Conservation (phyloP, 176 grass and related monocot genomes). For the Ensete ventricosum region DNA sequence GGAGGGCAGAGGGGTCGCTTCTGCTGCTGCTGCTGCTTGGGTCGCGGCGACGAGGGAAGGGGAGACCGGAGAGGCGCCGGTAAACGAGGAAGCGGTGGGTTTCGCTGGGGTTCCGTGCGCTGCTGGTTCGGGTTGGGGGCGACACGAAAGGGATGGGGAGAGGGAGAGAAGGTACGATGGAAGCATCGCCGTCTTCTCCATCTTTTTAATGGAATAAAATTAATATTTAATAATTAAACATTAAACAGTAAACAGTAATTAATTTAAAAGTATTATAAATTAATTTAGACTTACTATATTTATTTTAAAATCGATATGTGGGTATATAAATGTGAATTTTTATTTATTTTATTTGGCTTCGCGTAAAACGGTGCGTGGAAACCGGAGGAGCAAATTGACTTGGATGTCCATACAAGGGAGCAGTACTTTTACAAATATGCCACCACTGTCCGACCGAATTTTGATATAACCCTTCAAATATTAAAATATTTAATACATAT, state of each 20-base stretch:
- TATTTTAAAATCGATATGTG: neutral
- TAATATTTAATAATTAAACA: too few relatives aligned
- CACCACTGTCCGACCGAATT: too few relatives aligned
- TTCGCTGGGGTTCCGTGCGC: neutral
- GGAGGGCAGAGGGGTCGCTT: neutral
- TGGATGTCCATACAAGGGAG: too few relatives aligned
- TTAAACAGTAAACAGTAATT: too few relatives aligned
- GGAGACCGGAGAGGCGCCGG: neutral
- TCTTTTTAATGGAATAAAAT: neutral
- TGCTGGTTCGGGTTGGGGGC: neutral
- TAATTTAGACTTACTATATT: neutral
- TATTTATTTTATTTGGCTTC: neutral
- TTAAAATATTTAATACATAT: too few relatives aligned
- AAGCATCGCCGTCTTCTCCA: neutral
- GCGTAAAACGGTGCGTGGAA: constrained; percentile 4
- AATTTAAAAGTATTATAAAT: neutral
- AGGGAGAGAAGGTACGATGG: neutral
- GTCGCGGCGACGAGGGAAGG: neutral
- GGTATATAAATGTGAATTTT: neutral
- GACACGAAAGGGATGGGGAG: constrained; percentile 9
- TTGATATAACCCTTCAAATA: too few relatives aligned
- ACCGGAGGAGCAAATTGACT: neutral
- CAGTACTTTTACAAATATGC: too few relatives aligned
- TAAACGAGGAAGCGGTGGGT: neutral
- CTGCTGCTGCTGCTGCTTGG: neutral